Evolutionary conservation across 305 asterid species (phyloP).

Genomic region (Fraxinus latifolia): DNA sequence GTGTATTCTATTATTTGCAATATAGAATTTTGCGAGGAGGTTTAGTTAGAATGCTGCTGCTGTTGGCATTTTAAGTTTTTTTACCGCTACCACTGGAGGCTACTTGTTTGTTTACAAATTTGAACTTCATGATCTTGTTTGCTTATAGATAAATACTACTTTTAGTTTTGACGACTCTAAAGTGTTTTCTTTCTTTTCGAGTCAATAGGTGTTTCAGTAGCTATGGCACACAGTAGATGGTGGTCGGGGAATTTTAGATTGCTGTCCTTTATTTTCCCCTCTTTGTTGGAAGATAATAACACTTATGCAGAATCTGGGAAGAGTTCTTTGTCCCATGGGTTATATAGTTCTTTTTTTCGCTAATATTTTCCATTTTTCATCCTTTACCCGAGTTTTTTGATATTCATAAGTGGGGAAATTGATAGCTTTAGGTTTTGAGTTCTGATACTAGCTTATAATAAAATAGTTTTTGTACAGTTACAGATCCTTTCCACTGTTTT

Average conservation of each 20-base stretch:
- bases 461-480: background rate
- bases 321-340: background rate
- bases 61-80: background rate
- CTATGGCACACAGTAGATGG: conserved; percentile 12
- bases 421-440: background rate
- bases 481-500: background rate
- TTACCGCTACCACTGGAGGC: background rate
- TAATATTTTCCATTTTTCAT: background rate
- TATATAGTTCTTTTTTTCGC: background rate
- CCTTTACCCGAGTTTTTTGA: background rate
- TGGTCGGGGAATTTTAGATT: conserved; percentile 11
- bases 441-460: background rate
- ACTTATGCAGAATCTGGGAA: conserved; percentile 10
- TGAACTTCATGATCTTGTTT: background rate
- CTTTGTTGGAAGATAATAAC: background rate
- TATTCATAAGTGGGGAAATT: background rate
- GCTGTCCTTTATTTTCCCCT: background rate
- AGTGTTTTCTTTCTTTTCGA: background rate
- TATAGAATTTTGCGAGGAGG: background rate
- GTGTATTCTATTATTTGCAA: background rate
- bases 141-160: background rate
- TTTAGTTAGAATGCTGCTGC: background rate
- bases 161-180: background rate
- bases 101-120: background rate
- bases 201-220: background rate